These are phyloP conservation scores for Closterium sp. DNA, from an alignment of 139 green algal species.

Conservation along the genomic window DNA sequence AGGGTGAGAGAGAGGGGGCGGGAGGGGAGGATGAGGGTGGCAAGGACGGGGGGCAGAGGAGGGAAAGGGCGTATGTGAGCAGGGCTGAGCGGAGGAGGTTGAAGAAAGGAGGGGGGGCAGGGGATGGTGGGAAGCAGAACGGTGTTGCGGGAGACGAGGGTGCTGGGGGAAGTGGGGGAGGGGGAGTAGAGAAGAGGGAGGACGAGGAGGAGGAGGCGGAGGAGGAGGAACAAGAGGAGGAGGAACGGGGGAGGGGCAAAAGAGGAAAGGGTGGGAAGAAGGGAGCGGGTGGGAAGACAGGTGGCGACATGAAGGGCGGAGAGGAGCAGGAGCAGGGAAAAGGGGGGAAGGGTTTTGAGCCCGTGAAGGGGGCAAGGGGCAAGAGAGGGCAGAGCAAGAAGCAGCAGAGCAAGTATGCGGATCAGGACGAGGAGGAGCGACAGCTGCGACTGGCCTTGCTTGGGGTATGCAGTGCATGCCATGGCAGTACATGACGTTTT, in stretches of 20 bases:
- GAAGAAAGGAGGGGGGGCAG: slow-evolving; percentile 61
- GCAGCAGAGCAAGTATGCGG: slow-evolving; percentile 78
- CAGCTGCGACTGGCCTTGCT: slow-evolving; percentile 71
- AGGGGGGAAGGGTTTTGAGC: background rate
- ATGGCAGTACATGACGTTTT: too few relatives aligned
- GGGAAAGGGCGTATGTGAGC: slow-evolving; percentile 34
- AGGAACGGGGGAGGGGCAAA: slow-evolving; percentile 21
- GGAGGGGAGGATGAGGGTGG: slow-evolving; percentile 23
- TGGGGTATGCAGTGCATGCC: slow-evolving; percentile 11
- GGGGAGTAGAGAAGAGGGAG: slow-evolving; percentile 16
- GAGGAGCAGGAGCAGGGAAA: background rate
- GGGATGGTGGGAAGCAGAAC: slow-evolving; percentile 10
- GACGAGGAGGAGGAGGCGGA: slow-evolving; percentile 27
- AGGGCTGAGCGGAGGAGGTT: slow-evolving; percentile 10
- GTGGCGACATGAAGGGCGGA: background rate
- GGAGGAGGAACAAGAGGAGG: slow-evolving; percentile 23
- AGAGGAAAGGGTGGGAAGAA: slow-evolving; percentile 22
- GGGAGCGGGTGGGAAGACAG: slow-evolving; percentile 13
- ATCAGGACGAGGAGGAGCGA: slow-evolving; percentile 91
- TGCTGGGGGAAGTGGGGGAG: background rate
- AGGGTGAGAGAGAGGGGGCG: background rate
- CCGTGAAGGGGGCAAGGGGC: slow-evolving; percentile 52
- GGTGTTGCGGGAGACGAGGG: background rate
- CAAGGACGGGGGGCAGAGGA: background rate
- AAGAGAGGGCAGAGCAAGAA: slow-evolving; percentile 74